A percentile compares a stretch with the other conserved stretches of the same genome.
phyloP scores from a whole-genome alignment of 257 asterid genomes.

The Forsythia suspensa region DNA sequence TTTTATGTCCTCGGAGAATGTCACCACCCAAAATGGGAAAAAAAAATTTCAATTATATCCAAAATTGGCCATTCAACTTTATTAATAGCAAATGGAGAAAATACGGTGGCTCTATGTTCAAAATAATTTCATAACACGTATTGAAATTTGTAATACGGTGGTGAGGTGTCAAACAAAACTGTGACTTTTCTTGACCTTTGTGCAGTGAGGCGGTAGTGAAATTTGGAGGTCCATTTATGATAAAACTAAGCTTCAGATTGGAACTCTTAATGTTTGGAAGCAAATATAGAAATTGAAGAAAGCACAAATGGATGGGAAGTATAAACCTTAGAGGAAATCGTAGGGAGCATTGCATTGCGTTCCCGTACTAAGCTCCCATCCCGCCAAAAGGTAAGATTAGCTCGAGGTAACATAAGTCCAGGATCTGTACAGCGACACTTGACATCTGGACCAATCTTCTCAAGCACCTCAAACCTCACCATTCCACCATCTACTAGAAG shows the following conservation, averaged over 20 bases:
- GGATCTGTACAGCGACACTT: constrained; percentile 95
- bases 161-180: not conserved
- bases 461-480: constrained; percentile 99
- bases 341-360: constrained; percentile 98
- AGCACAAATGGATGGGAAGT: constrained; percentile 13
- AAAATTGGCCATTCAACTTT: not conserved
- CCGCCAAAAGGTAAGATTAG: constrained; percentile 97
- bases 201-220: not conserved
- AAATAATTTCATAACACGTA: not conserved
- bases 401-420: constrained; percentile 96
- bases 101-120: not conserved
- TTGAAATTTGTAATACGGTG: not conserved
- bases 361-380: constrained; percentile 93
- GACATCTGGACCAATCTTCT: constrained; percentile 98
- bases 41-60: too few relatives aligned
- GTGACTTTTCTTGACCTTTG: not conserved
- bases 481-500: constrained; percentile 99
- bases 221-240: not conserved
- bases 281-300: not conserved
- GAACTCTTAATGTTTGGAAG: not conserved
- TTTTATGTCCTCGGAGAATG: not conserved
- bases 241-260: not conserved
- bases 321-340: constrained; percentile 90
- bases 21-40: not conserved
- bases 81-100: not conserved